Percentiles rank a stretch among this genome's conserved stretches.
These are phyloP conservation scores for Firmiana major DNA, from an alignment of 345 rosid genomes.

Conservation along the genomic window DNA sequence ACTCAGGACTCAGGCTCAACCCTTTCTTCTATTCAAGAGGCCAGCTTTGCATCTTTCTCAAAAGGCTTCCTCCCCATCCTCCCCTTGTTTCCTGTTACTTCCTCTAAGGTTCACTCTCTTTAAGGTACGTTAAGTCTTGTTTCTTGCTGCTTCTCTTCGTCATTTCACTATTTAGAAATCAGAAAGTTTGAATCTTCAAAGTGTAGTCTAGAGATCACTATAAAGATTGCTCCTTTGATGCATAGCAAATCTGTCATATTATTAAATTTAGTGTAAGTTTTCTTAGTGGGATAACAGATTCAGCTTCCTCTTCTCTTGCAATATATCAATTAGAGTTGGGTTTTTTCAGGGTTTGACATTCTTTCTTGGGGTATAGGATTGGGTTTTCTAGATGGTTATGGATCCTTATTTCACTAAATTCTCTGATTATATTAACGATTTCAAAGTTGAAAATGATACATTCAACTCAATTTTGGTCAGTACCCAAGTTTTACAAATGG, in stretches of 20 bases:
- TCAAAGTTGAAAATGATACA: conserved; percentile 26
- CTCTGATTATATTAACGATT: conserved; percentile 23
- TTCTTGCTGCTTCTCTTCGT: background rate
- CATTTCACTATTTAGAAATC: background rate
- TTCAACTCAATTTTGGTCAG: conserved; percentile 28
- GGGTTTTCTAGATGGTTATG: background rate
- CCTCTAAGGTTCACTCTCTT: background rate
- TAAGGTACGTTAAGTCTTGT: background rate
- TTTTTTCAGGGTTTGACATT: background rate
- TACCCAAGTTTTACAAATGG: conserved; percentile 28
- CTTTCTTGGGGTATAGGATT: background rate
- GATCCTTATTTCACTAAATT: conserved; percentile 4
- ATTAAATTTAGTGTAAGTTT: background rate
- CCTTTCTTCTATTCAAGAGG: background rate
- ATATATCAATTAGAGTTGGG: too few species aligned
- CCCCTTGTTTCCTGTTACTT: background rate
- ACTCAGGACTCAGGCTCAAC: background rate
- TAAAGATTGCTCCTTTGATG: background rate
- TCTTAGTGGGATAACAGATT: background rate
- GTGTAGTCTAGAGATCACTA: conserved; percentile 2
- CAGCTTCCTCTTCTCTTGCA: background rate
- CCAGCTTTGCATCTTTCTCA: background rate
- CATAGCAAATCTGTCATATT: background rate
- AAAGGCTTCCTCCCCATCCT: background rate
- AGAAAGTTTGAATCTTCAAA: conserved; percentile 8